Evolutionary conservation across 2,329 filamentous ascomycete species (phyloP).

Genomic region (Cladophialophora immunda): DNA sequence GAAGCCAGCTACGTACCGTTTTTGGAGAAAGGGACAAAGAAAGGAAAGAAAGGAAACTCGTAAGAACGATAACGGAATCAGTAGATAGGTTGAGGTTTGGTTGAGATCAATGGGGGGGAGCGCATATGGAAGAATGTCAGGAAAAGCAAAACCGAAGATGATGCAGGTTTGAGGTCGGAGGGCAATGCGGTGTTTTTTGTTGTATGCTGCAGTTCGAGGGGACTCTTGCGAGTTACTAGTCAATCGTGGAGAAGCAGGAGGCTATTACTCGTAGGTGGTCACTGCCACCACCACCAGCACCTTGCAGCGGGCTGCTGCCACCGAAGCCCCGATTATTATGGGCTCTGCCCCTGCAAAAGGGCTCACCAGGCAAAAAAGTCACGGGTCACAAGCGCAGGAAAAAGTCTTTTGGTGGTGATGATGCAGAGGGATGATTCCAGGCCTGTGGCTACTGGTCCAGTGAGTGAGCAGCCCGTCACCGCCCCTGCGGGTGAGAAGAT

Average conservation of each 20-base stretch:
- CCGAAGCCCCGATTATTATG: background rate
- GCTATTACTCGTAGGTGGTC: background rate
- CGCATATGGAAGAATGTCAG: conserved; percentile 3
- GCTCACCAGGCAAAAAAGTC: conserved; percentile 6
- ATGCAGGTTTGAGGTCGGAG: conserved; percentile 6
- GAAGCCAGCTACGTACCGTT: conserved; percentile 26
- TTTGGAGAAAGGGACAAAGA: conserved; percentile 29
- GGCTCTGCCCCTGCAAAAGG: background rate
- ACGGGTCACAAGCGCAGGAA: conserved; percentile 9
- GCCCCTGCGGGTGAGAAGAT: conserved; percentile 22
- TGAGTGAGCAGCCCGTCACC: conserved; percentile 12
- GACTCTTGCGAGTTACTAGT: background rate
- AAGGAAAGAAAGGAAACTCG: conserved; percentile 16
- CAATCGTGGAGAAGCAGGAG: conserved; percentile 7
- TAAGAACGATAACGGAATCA: conserved; percentile 2
- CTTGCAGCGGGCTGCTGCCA: background rate
- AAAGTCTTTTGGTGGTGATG: conserved; percentile 5
- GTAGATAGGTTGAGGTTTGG: conserved; percentile 9
- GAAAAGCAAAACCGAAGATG: conserved; percentile 2
- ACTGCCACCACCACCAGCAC: background rate
- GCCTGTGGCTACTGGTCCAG: conserved; percentile 5
- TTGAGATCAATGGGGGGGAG: conserved; percentile 10
- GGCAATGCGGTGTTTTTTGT: conserved; percentile 5
- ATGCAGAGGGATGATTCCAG: conserved; percentile 5
- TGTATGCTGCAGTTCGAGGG: conserved; percentile 1